A percentile compares a stretch with the other conserved stretches of the same genome.
phyloP scores from a whole-genome alignment of 805 yeast species.

The Hanseniaspora singularis region DNA sequence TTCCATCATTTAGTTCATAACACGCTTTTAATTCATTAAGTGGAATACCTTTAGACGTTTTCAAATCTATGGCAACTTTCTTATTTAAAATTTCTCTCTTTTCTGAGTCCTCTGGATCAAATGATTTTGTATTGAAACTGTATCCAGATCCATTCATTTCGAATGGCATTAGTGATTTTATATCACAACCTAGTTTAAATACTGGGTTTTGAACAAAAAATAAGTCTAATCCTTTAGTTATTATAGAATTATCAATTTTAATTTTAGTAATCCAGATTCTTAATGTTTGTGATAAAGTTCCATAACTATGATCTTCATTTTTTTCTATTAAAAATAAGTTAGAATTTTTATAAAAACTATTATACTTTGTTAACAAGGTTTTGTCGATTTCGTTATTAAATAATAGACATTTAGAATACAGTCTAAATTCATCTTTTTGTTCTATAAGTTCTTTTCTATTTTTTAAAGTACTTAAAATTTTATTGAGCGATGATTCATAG shows the following conservation, averaged over 20 bases:
- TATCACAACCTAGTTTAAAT: slow-evolving; percentile 1
- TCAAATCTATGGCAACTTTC: not conserved
- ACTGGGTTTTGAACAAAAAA: not conserved
- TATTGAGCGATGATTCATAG: no score
- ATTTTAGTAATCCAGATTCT: not conserved
- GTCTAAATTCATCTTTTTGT: no score
- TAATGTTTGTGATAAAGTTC: no score
- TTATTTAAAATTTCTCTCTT: not conserved
- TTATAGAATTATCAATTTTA: not conserved
- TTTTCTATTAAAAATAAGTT: no score
- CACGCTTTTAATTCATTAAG: not conserved
- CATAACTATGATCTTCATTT: no score
- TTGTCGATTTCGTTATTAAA: no score
- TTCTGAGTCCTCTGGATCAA: not conserved
- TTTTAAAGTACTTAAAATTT: no score
- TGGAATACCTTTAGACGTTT: not conserved
- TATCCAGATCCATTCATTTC: not conserved
- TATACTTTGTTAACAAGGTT: no score
- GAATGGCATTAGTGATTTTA: not conserved
- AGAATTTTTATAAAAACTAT: no score
- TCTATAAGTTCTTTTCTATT: no score
- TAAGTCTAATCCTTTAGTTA: not conserved
- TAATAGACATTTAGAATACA: no score
- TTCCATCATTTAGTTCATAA: not conserved
- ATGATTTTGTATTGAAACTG: not conserved